Evolutionary conservation across 176 grass and related monocot genomes (phyloP), one percentile per base, ranked within the genome.

Genomic region (Rhynchospora pubera): DNA sequence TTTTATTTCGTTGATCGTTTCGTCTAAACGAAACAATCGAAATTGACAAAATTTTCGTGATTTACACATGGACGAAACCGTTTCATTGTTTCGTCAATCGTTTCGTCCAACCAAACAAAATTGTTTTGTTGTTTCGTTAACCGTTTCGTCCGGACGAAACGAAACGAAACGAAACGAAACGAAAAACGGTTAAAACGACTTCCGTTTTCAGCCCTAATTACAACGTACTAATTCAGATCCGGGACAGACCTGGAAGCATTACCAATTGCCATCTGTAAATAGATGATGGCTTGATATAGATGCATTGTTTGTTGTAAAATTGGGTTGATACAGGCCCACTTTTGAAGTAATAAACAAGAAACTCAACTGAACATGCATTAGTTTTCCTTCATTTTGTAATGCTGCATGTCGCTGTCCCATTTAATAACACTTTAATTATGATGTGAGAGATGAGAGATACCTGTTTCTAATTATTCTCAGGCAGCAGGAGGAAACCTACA

Each of bases 281-380:
- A 22, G 46, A 19, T 63, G n/a, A 81, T 62, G 30, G 5, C 28
- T 81, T 22, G 3, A 43, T 79, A 65, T 79, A 65, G 34, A 79
- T 30, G 77, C 57, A 39, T 79, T 60, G 77, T 79, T 79, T 79
- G 77, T 79, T 57, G 79, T 81, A 46, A 39, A 16, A 42, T 24
- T 81, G 39, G 52, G 13, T 59, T 47, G 64, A 63, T 26, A 80
- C 9, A 48, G 59, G 59, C 42, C 34, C 57, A 64, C 79, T 47
- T 81, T 43, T 81, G 79, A 81, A 81, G 79, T 81, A 50, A 47
- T 26, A 62, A 81, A 60, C 58, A 81, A 81, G 58, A 62, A 81
- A 81, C 44, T 64, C 55, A 63, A 80, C 9, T 50, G 58, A 23
- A 18, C 4, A 26, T 23, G 23, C 52, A 52, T 56, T 75, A 48